Conservation (phyloP, 2,329 filamentous ascomycete genomes). For the Epichloe festucae region DNA sequence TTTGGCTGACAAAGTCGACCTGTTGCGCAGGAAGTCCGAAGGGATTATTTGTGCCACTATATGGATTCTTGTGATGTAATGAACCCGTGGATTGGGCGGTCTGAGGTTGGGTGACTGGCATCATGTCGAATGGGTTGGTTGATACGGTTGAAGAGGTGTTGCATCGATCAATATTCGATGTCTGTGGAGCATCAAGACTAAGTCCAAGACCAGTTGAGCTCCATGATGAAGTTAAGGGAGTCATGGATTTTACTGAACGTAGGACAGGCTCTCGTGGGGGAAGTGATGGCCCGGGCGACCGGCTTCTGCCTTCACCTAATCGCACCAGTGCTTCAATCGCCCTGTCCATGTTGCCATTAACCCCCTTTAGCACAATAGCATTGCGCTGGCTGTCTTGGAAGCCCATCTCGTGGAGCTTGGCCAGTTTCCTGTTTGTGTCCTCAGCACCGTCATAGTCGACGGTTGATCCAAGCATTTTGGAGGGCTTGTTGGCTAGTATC, state of each 20-base stretch:
- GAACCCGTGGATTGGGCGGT: slow-evolving; percentile 53
- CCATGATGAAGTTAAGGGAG: slow-evolving; percentile 33
- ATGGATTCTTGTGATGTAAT: slow-evolving; percentile 44
- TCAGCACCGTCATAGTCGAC: slow-evolving; percentile 41
- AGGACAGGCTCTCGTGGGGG: slow-evolving; percentile 35
- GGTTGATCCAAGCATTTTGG: slow-evolving; percentile 55
- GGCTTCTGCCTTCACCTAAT: slow-evolving; percentile 56
- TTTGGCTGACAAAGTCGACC: slow-evolving; percentile 41
- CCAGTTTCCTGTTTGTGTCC: slow-evolving; percentile 63
- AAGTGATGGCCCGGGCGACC: slow-evolving; percentile 21
- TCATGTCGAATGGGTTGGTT: slow-evolving; percentile 57
- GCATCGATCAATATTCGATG: slow-evolving; percentile 18
- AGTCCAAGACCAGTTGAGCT: slow-evolving; percentile 17
- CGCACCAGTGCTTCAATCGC: slow-evolving; percentile 75
- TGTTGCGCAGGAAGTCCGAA: slow-evolving; percentile 42
- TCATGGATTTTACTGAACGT: slow-evolving; percentile 39
- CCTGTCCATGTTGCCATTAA: slow-evolving; percentile 74
- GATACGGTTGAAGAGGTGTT: slow-evolving; percentile 34
- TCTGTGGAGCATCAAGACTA: slow-evolving; percentile 20
- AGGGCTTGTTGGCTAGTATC: slow-evolving; percentile 47
- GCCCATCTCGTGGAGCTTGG: slow-evolving; percentile 75
- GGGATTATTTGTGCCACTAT: slow-evolving; percentile 50
- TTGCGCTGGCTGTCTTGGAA: slow-evolving; percentile 78
- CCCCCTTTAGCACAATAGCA: slow-evolving; percentile 63
- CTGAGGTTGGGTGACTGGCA: slow-evolving; percentile 40